Evolutionary conservation across 768 basidiomycete genomes (phyloP), one percentile per base, ranked within the genome.

Genomic region (Macrolepiota fuliginosa): DNA sequence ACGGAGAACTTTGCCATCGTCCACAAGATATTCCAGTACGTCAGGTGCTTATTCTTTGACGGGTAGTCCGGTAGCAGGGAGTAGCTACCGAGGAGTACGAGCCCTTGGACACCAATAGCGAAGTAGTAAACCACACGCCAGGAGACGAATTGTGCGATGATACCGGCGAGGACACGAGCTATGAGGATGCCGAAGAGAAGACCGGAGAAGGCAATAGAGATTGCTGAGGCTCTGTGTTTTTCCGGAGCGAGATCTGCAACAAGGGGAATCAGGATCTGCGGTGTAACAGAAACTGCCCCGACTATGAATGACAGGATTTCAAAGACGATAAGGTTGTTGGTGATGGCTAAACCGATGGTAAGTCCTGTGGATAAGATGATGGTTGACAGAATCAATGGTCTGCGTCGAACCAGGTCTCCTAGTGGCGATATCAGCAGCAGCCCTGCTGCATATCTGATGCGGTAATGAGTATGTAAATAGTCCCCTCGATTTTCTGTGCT

Each of bases 241-340:
- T 88, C 84, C 0, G 90, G 86, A 0, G 92, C 92, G 27, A 96
- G 82, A 72, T 96, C 94, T 1, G 86, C 94, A 0, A 91, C 90
- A 45, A 89, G 79, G 3, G 82, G 82, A 67, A 93, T 84, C 60
- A 96, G 84, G 62, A 95, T 85, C 71, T 91, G 89, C 0, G 90
- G 87, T 0, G 85, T 84, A 51, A 92, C 90, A n/a, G 85, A 87
- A 25, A 82, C 74, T 12, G 84, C 74, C 2, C 93, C 92, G 29
- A 91, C 79, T 36, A 94, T 73, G 75, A 88, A 95, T 13, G 83
- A 85, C 4, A 95, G 72, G 0, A 73, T 77, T 64, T 92, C 85
- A 66, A 94, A 90, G 25, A 80, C 83, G 6, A 72, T 74, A 3
- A 92, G 76, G 54, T 73, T 82, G 1, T 72, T 73, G 0, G 91